These are phyloP conservation scores for Taiwanofungus camphoratus DNA, from an alignment of 1,284 basidiomycete genomes.

Conservation along the genomic window DNA sequence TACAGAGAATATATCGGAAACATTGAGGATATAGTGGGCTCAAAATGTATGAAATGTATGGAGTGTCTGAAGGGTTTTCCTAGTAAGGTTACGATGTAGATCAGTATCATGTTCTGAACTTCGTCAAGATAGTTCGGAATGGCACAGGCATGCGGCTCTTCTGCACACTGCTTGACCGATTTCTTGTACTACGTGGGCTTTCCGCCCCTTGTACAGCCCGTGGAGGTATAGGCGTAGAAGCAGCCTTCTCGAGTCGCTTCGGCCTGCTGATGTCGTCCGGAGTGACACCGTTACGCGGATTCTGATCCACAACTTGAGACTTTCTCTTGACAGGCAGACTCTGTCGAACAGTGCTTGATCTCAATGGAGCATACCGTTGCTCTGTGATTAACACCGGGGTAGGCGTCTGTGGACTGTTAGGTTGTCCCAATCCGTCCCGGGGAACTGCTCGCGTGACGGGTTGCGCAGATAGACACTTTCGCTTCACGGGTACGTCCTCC, in stretches of 20 bases:
- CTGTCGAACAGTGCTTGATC: slow-evolving; percentile 18
- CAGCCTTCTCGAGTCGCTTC: slow-evolving; percentile 12
- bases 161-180: slow-evolving; percentile 9
- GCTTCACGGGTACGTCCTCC: not conserved
- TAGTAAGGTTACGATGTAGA: no score
- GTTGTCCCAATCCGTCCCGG: slow-evolving; percentile 5
- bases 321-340: slow-evolving; percentile 17
- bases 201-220: not conserved
- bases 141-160: slow-evolving; percentile 26
- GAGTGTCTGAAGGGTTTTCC: not conserved
- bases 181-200: slow-evolving; percentile 2
- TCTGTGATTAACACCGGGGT: slow-evolving; percentile 6
- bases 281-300: slow-evolving; percentile 4
- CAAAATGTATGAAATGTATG: not conserved
- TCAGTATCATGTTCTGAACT: slow-evolving; percentile 18
- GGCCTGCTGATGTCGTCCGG: slow-evolving; percentile 12
- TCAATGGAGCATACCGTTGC: slow-evolving; percentile 17
- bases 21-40: not conserved
- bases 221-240: slow-evolving; percentile 9
- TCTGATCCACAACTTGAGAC: slow-evolving; percentile 8
- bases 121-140: slow-evolving; percentile 25
- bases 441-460: slow-evolving; percentile 24
- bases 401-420: slow-evolving; percentile 10
- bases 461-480: slow-evolving; percentile 18
- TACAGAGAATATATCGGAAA: no score